These are phyloP conservation scores for Talaromyces sp. DNA, from an alignment of 2,329 filamentous ascomycete species.

Conservation along the genomic window DNA sequence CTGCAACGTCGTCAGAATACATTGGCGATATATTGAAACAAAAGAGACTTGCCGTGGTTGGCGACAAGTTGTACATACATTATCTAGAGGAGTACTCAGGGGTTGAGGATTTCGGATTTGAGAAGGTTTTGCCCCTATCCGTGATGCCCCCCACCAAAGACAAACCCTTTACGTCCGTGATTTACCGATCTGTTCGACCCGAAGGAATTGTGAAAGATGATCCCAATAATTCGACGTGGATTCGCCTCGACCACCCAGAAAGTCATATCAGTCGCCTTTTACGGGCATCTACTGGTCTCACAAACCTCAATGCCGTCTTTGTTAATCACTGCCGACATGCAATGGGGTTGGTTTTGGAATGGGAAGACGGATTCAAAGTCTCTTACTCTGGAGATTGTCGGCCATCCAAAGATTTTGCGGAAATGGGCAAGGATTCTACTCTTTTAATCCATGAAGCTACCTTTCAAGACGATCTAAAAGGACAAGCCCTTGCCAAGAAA, in stretches of 20 bases:
- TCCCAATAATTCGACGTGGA: slow-evolving; percentile 21
- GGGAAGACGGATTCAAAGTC: slow-evolving; percentile 75
- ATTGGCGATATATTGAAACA: slow-evolving; percentile 37
- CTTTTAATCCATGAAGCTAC: slow-evolving; percentile 94
- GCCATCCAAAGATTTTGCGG: slow-evolving; percentile 66
- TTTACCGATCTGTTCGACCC: slow-evolving; percentile 28
- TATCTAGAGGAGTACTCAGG: slow-evolving; percentile 77
- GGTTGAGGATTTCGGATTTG: slow-evolving; percentile 73
- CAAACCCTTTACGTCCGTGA: slow-evolving; percentile 26
- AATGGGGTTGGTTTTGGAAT: slow-evolving; percentile 72
- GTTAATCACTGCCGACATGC: slow-evolving; percentile 80
- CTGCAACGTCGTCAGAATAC: slow-evolving; percentile 28
- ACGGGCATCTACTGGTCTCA: slow-evolving; percentile 57
- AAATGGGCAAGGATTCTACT: slow-evolving; percentile 70
- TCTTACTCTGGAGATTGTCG: slow-evolving; percentile 94
- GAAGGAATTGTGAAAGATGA: slow-evolving; percentile 27
- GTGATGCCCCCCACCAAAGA: slow-evolving; percentile 30
- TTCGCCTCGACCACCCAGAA: slow-evolving; percentile 27
- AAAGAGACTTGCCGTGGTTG: slow-evolving; percentile 61
- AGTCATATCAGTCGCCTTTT: slow-evolving; percentile 39
- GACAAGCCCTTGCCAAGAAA: slow-evolving; percentile 80
- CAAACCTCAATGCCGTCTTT: slow-evolving; percentile 60
- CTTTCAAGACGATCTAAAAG: slow-evolving; percentile 78
- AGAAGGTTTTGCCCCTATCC: slow-evolving; percentile 50
- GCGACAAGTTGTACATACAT: slow-evolving; percentile 65